phyloP scores from a whole-genome alignment of 2,329 filamentous ascomycete species.

The Colletotrichum musae region DNA sequence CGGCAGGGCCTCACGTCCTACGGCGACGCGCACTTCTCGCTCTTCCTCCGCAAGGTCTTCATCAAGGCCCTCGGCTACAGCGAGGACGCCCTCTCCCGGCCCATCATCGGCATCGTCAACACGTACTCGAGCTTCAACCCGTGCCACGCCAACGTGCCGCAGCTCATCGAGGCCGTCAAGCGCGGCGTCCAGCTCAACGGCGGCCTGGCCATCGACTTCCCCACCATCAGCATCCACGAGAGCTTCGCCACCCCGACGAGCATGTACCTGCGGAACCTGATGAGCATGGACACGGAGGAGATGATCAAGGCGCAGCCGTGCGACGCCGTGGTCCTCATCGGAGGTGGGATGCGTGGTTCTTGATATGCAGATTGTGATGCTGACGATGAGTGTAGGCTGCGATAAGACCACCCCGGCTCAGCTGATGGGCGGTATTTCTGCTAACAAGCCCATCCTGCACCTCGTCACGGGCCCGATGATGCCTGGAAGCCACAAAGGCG shows the following conservation, averaged over 20 bases:
- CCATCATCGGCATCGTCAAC: slow-evolving; percentile 82
- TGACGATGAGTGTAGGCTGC: slow-evolving; percentile 64
- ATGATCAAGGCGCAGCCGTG: slow-evolving; percentile 82
- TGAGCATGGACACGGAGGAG: slow-evolving; percentile 86
- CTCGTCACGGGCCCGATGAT: slow-evolving; percentile 83
- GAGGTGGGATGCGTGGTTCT: slow-evolving; percentile 60
- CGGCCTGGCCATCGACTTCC: slow-evolving; percentile 79
- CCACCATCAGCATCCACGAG: slow-evolving; percentile 81
- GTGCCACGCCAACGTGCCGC: slow-evolving; percentile 80
- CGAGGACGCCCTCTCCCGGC: slow-evolving; percentile 78
- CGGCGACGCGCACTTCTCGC: slow-evolving; percentile 81
- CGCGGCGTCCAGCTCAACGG: slow-evolving; percentile 77
- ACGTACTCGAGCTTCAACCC: slow-evolving; percentile 82
- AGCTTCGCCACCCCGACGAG: slow-evolving; percentile 79
- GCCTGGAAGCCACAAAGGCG: slow-evolving; percentile 76
- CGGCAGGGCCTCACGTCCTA: slow-evolving; percentile 77
- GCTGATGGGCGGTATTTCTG: slow-evolving; percentile 82
- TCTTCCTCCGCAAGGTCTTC: slow-evolving; percentile 82
- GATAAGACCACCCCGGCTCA: slow-evolving; percentile 83
- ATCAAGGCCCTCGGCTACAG: slow-evolving; percentile 83
- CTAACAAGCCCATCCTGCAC: slow-evolving; percentile 79
- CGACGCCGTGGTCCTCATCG: slow-evolving; percentile 77
- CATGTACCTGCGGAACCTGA: slow-evolving; percentile 82
- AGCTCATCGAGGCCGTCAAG: slow-evolving; percentile 79
- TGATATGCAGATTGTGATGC: too few relatives aligned